A percentile compares a stretch with the other conserved stretches of the same genome.
These are phyloP conservation scores for Boletus rubescentipes DNA, from an alignment of 768 basidiomycete species.

Conservation along the genomic window DNA sequence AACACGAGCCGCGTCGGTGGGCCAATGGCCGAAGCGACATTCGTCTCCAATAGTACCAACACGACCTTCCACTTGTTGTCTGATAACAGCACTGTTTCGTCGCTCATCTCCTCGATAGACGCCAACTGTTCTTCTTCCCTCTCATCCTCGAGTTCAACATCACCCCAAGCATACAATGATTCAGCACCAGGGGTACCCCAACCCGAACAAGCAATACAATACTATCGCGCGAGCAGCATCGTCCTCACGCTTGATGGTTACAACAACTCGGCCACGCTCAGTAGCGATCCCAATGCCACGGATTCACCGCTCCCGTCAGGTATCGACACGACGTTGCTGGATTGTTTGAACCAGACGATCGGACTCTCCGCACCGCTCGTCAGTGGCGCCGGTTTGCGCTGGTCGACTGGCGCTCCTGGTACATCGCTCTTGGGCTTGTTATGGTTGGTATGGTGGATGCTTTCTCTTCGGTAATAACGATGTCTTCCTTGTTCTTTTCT, in stretches of 20 bases:
- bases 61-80: conserved; percentile 48
- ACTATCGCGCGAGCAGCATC: conserved; percentile 66
- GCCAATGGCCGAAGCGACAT: conserved; percentile 36
- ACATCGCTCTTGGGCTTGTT: conserved; percentile 11
- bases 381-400: conserved; percentile 31
- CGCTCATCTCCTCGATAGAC: conserved; percentile 42
- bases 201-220: conserved; percentile 62
- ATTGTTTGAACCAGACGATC: conserved; percentile 65
- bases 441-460: conserved; percentile 19
- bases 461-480: background rate
- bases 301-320: conserved; percentile 51
- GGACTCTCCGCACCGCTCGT: conserved; percentile 57
- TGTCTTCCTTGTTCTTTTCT: background rate
- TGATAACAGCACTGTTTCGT: conserved; percentile 46
- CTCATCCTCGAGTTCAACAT: conserved; percentile 32
- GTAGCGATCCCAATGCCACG: conserved; percentile 37
- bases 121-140: conserved; percentile 44
- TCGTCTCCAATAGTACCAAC: conserved; percentile 38
- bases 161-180: conserved; percentile 33
- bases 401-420: conserved; percentile 3
- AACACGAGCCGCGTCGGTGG: conserved; percentile 55
- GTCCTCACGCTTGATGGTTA: conserved; percentile 64
- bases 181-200: conserved; percentile 28
- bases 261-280: conserved; percentile 57
- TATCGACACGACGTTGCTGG: conserved; percentile 49